Base-by-base conservation (phyloP, 305 asterid genomes). In the Euphrasia arctica region DNA sequence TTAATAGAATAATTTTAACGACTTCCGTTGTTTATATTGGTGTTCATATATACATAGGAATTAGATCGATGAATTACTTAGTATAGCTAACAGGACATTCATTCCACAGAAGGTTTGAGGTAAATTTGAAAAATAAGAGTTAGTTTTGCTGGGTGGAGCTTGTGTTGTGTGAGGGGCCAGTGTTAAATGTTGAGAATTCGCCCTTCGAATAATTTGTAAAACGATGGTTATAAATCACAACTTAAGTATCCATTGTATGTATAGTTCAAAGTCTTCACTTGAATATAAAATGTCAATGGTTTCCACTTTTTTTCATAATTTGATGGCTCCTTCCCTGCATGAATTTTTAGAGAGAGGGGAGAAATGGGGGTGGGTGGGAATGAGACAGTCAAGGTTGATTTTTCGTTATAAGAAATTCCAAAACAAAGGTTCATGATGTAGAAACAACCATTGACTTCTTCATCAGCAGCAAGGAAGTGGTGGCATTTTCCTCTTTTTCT, bases 301-400 rank as follows among this genome's bases (percentile, higher is more conserved):
- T 32, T 39, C 25, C 3, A 45, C 28, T 15, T 5, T 54, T 47
- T 25, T 9, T 13, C 18, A 11, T 62, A n/a, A 8, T 69, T 39
- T 27, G 34, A 39, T 52, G 58, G 31, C 25, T 22, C 62, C 27
- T 47, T 62, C 56, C 39, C 42, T 13, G 50, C 51, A 57, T 56
- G 56, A 43, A 32, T 6, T 51, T 39, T 29, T 11, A 48, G 59
- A 52, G 68, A 65, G 59, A 65, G 65, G 47, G 15, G 58, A 49
- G 43, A 60, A 12, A 73, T 66, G 60, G 42, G 61, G 63, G 58
- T 69, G 66, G 73, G 50, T 70, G 78, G 39, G 66, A 27, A 39
- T 65, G 67, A 47, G 60, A 14, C 10, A 39, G 48, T 52, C 11
- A 8, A 7, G 43, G 43, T 7, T 39, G 43, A 31, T 4, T 7